Evolutionary conservation across 139 green algal genomes (phyloP), one percentile per base, ranked within the genome.

Genomic region (Coelastrella sp.): DNA sequence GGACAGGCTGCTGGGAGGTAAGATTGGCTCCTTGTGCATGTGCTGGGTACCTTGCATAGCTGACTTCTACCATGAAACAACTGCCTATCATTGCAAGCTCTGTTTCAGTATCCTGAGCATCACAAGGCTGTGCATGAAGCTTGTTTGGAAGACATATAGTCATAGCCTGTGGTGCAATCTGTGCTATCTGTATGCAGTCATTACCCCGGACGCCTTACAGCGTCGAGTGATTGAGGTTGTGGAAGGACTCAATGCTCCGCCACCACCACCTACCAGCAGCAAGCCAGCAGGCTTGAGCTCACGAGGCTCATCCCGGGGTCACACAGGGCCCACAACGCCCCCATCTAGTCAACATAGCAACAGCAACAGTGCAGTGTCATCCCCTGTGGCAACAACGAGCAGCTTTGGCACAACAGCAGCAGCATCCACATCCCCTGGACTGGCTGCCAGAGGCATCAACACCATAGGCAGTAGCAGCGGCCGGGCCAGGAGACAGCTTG

Each of bases 151-250:
- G n/a, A n/a, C n/a, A n/a, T n/a, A n/a, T n/a, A 21, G 1, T 67
- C 27, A 71, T 17, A 40, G 64, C 64, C 27, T 78, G 67, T 38
- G 53, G 13, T 53, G n/a, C n/a, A n/a, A n/a, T n/a, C n/a, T n/a
- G n/a, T n/a, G n/a, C 25, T 30, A 34, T 7, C 30, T 67, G 59
- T 17, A 17, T 79, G 53, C 75, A 35, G n/a, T 53, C 19, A 50
- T 93, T 25, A 43, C 75, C 7, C 84, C 86, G 1, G 79, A 88
- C 38, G 27, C 48, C 8, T 62, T 92, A 15, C 77, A 86, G 23
- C 88, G 83, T 50, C 89, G 89, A 73, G 87, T 92, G 30, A 19
- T 87, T 17, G 90, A 93, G 30, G 83, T 91, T 48, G 32, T 94
- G 34, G 91, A 94, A 21, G 72, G 66, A 34, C 53, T 83, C 2